Evolutionary conservation across 2,329 filamentous ascomycete genomes (phyloP), one percentile per base, ranked within the genome.

Genomic region (Albophoma yamanashiensis): DNA sequence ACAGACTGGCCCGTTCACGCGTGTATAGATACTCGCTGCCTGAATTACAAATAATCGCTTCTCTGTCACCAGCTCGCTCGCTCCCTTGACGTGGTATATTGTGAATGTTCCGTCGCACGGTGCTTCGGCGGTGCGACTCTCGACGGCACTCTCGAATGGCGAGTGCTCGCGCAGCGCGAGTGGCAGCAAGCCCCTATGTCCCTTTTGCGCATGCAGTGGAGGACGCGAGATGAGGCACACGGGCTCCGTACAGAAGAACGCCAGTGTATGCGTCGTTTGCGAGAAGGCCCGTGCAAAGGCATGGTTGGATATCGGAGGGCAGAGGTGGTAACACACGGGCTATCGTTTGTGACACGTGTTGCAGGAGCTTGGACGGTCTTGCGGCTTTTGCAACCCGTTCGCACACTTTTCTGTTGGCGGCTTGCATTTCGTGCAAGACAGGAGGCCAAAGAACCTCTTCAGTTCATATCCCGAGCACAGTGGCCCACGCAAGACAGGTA

Each of bases 21-120:
- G 67, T 73, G 70, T 73, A 72, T 72, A 73, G 69, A 72, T 70
- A 69, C 66, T 67, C 67, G 65, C 65, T 62, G 56, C 59, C 67
- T 65, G 42, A 65, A 66, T 71, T 66, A 64, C 36, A 38, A 67
- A 71, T 70, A 70, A 71, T 70, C 52, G 45, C 55, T 58, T 65
- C 65, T 67, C 66, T 66, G 62, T 62, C 64, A 67, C 25, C 39
- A 62, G 17, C 20, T 25, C 17, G 59, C 56, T 43, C 56, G 38
- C 58, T 43, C 25, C 15, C 15, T 31, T 27, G 47, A 31, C 20
- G 45, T 7, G 25, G 15, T 27, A 3, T 11, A 15, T 7, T 7
- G 15, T 17, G 22, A 12, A 47, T 27, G 43, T 12, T 22, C 14
- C 20, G 47, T 31, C 3, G 17, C 8, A 31, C 14, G 31, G 20